A percentile compares a stretch with the other conserved stretches of the same genome.
Conservation (phyloP, 345 rosid genomes). For the Pugionium dolabratum region DNA sequence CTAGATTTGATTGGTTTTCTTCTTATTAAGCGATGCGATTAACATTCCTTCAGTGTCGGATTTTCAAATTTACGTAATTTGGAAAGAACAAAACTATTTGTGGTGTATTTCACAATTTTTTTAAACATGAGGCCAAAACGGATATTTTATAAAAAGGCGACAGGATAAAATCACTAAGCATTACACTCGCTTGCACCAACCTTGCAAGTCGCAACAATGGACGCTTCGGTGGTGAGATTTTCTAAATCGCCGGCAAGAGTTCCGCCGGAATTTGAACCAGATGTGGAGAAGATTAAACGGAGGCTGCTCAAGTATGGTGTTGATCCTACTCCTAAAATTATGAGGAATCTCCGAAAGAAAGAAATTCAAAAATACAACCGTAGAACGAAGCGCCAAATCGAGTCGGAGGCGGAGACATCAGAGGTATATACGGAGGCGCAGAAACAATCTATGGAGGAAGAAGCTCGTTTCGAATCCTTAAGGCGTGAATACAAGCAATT, state of each 20-base stretch:
- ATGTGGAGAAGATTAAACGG: slow-evolving; percentile 57
- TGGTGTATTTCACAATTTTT: neutral
- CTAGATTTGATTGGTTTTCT: slow-evolving; percentile 34
- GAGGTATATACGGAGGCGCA: slow-evolving; percentile 52
- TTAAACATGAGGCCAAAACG: neutral
- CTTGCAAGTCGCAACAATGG: slow-evolving; percentile 45
- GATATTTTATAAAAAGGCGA: neutral
- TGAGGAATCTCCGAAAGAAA: slow-evolving; percentile 70
- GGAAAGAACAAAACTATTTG: neutral
- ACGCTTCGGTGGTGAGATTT: slow-evolving; percentile 49
- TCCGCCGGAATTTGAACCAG: slow-evolving; percentile 52
- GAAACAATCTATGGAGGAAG: slow-evolving; percentile 49
- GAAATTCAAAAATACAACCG: slow-evolving; percentile 80
- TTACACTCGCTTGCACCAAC: neutral
- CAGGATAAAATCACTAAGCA: slow-evolving; percentile 4
- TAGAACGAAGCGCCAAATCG: slow-evolving; percentile 46
- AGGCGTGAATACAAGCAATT: slow-evolving; percentile 69
- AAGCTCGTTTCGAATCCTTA: slow-evolving; percentile 51
- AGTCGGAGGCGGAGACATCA: slow-evolving; percentile 38
- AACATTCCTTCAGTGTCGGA: slow-evolving; percentile 16
- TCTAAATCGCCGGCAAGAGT: slow-evolving; percentile 33
- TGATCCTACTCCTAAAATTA: slow-evolving; percentile 69
- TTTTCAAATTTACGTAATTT: neutral
- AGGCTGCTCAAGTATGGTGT: slow-evolving; percentile 59
- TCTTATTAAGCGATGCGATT: slow-evolving; percentile 14